Base-by-base conservation (phyloP, 169 alveolate species). In the Plasmodium vivax region DNA sequence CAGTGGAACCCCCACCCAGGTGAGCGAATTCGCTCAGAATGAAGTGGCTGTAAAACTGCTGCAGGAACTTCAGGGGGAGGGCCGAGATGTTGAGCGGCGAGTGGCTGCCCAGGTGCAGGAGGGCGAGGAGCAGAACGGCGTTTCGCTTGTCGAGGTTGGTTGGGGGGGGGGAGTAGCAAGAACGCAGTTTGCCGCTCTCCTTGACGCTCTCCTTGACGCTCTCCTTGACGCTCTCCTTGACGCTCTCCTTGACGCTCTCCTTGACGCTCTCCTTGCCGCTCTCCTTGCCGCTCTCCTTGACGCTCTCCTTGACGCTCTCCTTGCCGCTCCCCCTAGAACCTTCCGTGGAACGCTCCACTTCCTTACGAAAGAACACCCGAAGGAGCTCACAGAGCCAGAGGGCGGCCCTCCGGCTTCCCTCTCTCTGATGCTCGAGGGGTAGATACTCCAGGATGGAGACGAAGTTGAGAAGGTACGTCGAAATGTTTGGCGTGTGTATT, bases 121-220 rank as follows among this genome's bases (percentile, higher is more conserved):
- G 82, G 19, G 19, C 0, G 14, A 58, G 71, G n/a, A 87, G 34
- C 12, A 87, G 54, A 77, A 74, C 32, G 30, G 77, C 68, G 45
- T 87, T 87, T 75, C 93, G 38, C 81, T 77, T 87, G 47, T 54
- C 93, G 36, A 87, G 85, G 8, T 30, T 10, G 68, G 62, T 87
- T 30, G n/a, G 8, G 51, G 72, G 14, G 19, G 84, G 36, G 38
- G 43, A 16, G 47, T 58, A 12, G 12, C 27, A 23, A 23, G 0
- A 23, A 23, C 27, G 27, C 27, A 23, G 27, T 23, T 23, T 23
- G 27, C 27, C 27, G 27, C 27, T 0, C 2, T 14, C 2, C 7
- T 23, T 23, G 27, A 0, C 27, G 27, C 27, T 23, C 27, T 0
- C 0, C 0, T 23, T 23, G 27, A 0, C 27, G 27, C 27, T 23